phyloP scores from a whole-genome alignment of 345 rosid genomes.

The Rhodomyrtus tomentosa region DNA sequence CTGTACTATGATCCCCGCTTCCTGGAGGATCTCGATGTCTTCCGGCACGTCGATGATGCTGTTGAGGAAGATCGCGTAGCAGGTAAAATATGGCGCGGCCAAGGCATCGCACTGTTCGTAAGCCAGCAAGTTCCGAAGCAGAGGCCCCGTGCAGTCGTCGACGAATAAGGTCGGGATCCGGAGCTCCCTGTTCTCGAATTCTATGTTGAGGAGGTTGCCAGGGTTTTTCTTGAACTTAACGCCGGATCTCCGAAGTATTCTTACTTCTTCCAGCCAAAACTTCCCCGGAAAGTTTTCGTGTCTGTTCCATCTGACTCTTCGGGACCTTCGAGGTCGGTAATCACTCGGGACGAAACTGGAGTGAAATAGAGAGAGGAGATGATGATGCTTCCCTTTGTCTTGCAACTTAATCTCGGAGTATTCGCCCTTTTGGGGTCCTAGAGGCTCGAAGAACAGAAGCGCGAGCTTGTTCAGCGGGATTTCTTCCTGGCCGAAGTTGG shows the following conservation, averaged over 20 bases:
- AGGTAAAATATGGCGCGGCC: not conserved
- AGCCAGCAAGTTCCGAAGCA: not conserved
- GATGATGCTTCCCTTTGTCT: not conserved
- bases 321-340: not conserved
- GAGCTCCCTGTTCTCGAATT: not conserved
- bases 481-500: not conserved
- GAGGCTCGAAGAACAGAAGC: not conserved
- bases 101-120: not conserved
- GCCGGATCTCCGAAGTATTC: not conserved
- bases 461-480: not conserved
- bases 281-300: not conserved
- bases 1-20: not conserved
- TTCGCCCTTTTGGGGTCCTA: not conserved
- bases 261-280: not conserved
- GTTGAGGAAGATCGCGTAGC: not conserved
- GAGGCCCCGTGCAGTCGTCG: not conserved
- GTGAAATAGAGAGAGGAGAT: slow-evolving; percentile 2
- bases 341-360: not conserved
- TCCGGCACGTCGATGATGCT: not conserved
- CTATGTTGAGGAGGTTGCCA: not conserved
- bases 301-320: not conserved
- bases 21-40: not conserved
- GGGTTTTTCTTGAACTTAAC: not conserved
- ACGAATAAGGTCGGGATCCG: not conserved
- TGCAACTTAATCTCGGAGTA: not conserved